Evolutionary conservation across 495 filamentous ascomycete genomes (phyloP).

Genomic region (Lindgomyces ingoldianus): DNA sequence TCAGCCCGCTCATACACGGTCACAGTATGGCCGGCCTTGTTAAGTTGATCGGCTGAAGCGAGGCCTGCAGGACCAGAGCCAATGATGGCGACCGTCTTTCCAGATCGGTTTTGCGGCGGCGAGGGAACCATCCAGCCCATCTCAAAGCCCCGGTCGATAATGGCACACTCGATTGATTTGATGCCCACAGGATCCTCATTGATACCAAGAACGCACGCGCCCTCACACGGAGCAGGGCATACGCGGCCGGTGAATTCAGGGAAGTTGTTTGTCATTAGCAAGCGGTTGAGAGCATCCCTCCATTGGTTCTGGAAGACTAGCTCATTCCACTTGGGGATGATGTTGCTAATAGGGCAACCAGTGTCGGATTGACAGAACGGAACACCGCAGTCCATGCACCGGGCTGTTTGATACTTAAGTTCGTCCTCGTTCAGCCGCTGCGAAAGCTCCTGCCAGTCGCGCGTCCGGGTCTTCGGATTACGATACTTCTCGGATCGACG

Average conservation of each 20-base stretch:
- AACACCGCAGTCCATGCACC: constrained; percentile 99
- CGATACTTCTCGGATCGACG: constrained; percentile 95
- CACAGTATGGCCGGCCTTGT: constrained; percentile 86
- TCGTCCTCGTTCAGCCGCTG: constrained; percentile 90
- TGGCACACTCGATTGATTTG: constrained; percentile 98
- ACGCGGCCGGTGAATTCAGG: constrained; percentile 98
- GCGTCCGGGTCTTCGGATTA: constrained; percentile 77
- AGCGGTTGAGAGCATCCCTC: constrained; percentile 90
- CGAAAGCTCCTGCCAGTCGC: constrained; percentile 95
- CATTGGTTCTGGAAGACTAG: constrained; percentile 88
- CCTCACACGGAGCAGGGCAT: constrained; percentile 96
- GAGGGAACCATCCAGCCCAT: constrained; percentile 98
- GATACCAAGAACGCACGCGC: constrained; percentile 96
- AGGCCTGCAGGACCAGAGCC: constrained; percentile 94
- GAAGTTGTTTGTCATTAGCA: constrained; percentile 99
- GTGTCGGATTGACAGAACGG: constrained; percentile 98
- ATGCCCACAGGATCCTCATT: constrained; percentile 98
- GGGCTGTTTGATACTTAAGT: constrained; percentile 96
- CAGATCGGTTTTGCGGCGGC: constrained; percentile 77
- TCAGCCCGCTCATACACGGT: constrained; percentile 97
- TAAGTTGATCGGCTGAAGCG: constrained; percentile 91
- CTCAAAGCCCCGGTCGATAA: constrained; percentile 98
- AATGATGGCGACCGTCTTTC: constrained; percentile 89
- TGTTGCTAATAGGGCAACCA: constrained; percentile 95
- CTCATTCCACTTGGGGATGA: constrained; percentile 99